Conservation (phyloP, 306 rosid species). For the Prosopis cineraria region DNA sequence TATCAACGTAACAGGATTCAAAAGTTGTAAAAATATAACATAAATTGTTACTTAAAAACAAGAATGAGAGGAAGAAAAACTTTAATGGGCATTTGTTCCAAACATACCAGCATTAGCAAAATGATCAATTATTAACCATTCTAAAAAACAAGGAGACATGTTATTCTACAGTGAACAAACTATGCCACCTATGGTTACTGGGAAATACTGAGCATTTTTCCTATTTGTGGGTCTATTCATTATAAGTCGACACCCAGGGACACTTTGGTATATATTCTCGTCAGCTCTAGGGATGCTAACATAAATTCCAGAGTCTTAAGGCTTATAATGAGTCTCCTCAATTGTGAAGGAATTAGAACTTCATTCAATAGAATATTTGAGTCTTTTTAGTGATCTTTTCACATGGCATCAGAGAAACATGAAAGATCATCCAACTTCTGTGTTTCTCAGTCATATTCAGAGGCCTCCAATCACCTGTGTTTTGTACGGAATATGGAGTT, state of each 20-base stretch:
- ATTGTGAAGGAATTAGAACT: not conserved
- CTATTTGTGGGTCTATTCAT: not conserved
- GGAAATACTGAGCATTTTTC: not conserved
- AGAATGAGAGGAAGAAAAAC: not conserved
- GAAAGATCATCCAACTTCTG: not conserved
- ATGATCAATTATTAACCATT: not conserved
- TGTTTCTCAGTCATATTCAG: not conserved
- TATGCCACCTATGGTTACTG: not conserved
- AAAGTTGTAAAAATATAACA: not conserved
- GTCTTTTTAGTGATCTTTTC: not conserved
- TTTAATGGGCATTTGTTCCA: not conserved
- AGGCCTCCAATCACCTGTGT: not conserved
- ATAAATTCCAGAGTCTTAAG: not conserved
- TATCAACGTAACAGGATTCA: not conserved
- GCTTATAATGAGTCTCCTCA: not conserved
- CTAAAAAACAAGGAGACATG: not conserved
- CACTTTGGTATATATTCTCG: not conserved
- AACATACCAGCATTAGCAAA: not conserved
- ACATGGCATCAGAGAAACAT: not conserved
- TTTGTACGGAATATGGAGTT: not conserved
- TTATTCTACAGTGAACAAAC: not conserved
- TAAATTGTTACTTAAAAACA: not conserved
- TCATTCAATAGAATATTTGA: not conserved
- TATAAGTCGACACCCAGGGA: not conserved
- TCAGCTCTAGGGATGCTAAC: not conserved